phyloP scores from a whole-genome alignment of 345 rosid species.

The Boechera retrofracta region DNA sequence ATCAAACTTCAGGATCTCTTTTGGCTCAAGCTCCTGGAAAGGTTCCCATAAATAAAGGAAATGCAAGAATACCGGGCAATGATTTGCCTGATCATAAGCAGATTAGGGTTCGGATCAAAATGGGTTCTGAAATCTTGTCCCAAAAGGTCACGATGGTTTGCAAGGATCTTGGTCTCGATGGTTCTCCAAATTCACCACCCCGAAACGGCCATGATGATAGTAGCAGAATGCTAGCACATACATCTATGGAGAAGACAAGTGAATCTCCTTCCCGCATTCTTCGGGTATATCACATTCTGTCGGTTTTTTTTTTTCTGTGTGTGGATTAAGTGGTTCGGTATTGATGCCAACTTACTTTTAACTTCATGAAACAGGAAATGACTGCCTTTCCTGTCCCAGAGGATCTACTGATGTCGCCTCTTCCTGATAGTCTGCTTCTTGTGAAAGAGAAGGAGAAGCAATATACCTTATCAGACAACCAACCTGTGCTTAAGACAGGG shows the following conservation, averaged over 20 bases:
- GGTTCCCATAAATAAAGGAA: conserved; percentile 43
- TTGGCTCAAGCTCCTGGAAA: conserved; percentile 45
- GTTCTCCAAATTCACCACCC: conserved; percentile 60
- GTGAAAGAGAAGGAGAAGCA: conserved; percentile 51
- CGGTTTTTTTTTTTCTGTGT: neutral
- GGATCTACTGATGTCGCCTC: conserved; percentile 66
- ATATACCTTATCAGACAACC: conserved; percentile 29
- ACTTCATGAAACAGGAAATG: conserved; percentile 65
- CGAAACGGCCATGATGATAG: conserved; percentile 55
- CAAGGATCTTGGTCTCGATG: conserved; percentile 63
- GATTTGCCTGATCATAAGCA: conserved; percentile 49
- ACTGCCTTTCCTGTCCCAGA: conserved; percentile 59
- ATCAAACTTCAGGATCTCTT: conserved; percentile 38
- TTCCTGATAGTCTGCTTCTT: conserved; percentile 59
- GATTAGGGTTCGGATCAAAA: conserved; percentile 63
- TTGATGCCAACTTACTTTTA: conserved; percentile 35
- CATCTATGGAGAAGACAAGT: conserved; percentile 37
- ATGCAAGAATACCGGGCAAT: conserved; percentile 43
- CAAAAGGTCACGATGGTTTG: conserved; percentile 49
- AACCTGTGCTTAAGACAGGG: conserved; percentile 38
- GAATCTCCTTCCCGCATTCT: conserved; percentile 69
- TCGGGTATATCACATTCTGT: conserved; percentile 53
- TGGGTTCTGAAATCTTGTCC: conserved; percentile 55
- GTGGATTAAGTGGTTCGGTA: conserved; percentile 28
- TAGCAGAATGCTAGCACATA: conserved; percentile 42